Evolutionary conservation across 2,329 filamentous ascomycete genomes (phyloP), one percentile per base, ranked within the genome.

Genomic region (Cordyceps cicadae): DNA sequence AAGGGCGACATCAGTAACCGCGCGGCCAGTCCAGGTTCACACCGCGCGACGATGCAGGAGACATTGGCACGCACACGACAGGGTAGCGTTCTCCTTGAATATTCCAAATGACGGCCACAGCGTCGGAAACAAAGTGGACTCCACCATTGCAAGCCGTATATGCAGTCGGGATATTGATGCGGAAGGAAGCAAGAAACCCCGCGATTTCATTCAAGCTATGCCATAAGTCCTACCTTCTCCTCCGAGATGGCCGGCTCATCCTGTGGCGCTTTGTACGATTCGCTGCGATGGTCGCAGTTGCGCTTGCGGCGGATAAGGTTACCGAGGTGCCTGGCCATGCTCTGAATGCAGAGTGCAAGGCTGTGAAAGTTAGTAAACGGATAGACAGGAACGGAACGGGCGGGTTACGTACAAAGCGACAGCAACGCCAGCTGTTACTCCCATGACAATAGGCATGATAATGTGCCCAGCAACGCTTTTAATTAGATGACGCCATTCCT

Each of bases 381-480:
- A 6, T 7, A 46, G 32, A 29, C 50, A 41, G 39, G 26, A 37
- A 59, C 29, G 5, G n/a, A 5, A 52, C 32, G 46, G 43, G 15
- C 32, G 6, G 41, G 52, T 64, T 64, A 77, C 79, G 70, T 76
- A 82, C 79, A 89, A 71, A 72, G 87, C 87, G 64, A 87, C 84
- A 34, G 80, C 79, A 59, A 90, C 80, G 68, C 88, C 88, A 50
- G 86, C 85, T 26, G 84, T 79, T 64, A 90, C 79, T 62, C 88
- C 88, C 64, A 90, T 79, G 57, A 88, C 74, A 58, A 90, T 78
- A 1, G 88, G 88, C 45, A 90, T 76, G 53, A 90, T 71, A 50
- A 91, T 80, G 63, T 87, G 83, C 43, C 84, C 76, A 64, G 81
- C 77, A 54, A 88, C 77, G 66, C 81, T 81, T 67, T 78, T 77